Evolutionary conservation across 805 yeast species (phyloP).

Genomic region (Candida oleophila): DNA sequence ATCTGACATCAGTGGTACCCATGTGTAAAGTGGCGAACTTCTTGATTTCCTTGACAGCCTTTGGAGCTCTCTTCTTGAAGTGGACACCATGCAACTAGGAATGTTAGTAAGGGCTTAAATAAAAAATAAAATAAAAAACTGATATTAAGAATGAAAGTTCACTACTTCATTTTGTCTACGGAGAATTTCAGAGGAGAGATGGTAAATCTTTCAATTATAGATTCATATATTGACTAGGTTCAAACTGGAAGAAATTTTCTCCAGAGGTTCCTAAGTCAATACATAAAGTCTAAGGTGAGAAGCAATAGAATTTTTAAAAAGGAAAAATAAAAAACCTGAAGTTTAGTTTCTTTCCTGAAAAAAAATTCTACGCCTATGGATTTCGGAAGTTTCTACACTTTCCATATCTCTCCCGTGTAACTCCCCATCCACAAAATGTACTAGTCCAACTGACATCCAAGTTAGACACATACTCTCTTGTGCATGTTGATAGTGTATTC

Average conservation of each 20-base stretch:
- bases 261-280: not conserved
- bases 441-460: not conserved
- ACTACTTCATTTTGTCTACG: not conserved
- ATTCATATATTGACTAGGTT: not conserved
- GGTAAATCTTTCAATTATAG: constrained; percentile 1
- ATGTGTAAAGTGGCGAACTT: constrained; percentile 97
- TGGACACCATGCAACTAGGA: constrained; percentile 90
- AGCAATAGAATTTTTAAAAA: constrained; percentile 2
- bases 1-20: constrained; percentile 99
- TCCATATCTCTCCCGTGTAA: constrained; percentile 9
- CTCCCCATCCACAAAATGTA: constrained; percentile 6
- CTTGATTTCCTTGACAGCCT: constrained; percentile 98
- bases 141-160: constrained; percentile 3
- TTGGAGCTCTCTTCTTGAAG: constrained; percentile 99
- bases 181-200: not conserved
- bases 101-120: constrained; percentile 40
- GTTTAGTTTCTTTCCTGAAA: not conserved
- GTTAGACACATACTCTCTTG: constrained; percentile 81
- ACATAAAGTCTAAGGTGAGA: constrained; percentile 6
- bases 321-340: not conserved
- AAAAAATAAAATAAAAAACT: not conserved
- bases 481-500: constrained; percentile 99
- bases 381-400: constrained; percentile 6
- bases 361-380: constrained; percentile 8
- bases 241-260: not conserved